Evolutionary conservation across 208 protist genomes (phyloP), one percentile per base, ranked within the genome.

Genomic region (Leishmania aethiopica): DNA sequence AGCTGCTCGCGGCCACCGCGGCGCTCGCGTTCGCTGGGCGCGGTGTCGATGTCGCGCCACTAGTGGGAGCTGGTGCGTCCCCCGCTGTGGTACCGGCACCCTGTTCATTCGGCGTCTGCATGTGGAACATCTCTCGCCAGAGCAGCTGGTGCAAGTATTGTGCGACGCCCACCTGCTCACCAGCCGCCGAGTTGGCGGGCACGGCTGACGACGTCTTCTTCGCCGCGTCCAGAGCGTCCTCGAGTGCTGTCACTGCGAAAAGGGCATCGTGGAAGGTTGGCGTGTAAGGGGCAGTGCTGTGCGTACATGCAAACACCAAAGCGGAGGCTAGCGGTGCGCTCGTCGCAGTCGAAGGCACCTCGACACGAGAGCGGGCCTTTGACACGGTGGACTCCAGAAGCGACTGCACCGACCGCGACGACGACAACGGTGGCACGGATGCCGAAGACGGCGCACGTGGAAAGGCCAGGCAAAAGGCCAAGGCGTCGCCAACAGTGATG

Each of bases 401-500:
- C 3, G 19, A 51, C 82, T 77, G 53, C 60, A 84, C 77, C 3
- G 42, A n/a, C 49, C 49, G 51, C 45, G 84, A n/a, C 2, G 86
- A 78, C n/a, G 75, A 15, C 13, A 70, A 67, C 13, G 47, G 25
- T 47, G 25, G 13, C 70, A 49, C 35, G 15, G 66, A 45, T 25
- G 42, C 32, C n/a, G 57, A 45, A 19, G 69, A 15, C 10, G 74
- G 22, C 17, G n/a, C 17, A 19, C 84, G 81, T 17, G 74, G 77
- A 76, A 95, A 91, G 64, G 84, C 86, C 67, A 93, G 66, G 2
- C 86, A 88, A 42, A 90, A 75, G 0, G 82, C 84, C 42, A 94
- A 53, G 5, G 92, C 87, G 60, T 86, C 88, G 51, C 92, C 90
- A 7, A 94, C 76, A 35, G 83, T 80, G 28, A 94, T n/a, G 75